Base-by-base conservation (phyloP, 768 basidiomycete species). In the Hygrocybe coccinea region DNA sequence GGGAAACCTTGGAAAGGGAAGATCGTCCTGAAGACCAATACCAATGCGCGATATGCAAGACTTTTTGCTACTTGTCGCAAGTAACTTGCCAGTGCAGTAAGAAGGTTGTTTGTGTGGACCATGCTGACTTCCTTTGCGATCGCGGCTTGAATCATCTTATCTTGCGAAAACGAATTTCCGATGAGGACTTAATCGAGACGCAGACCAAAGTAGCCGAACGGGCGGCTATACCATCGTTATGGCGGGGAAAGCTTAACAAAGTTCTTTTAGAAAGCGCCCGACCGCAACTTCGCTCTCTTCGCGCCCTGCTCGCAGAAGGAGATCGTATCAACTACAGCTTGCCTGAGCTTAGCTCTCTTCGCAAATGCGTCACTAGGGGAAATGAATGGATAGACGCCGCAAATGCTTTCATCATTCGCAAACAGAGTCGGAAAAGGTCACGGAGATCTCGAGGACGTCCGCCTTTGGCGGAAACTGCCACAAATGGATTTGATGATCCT, bases 21-120 rank as follows among this genome's bases (percentile, higher is more conserved):
- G 95, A 97, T 68, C 83, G 84, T 11, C 78, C 86, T 0, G 97
- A 97, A 67, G 95, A 97, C 52, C 92, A 97, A 67, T 95, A 95
- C 69, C 97, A 97, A 69, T 99, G 97, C 78, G 74, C 78, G 49
- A 72, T 88, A 60, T 98, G 97, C 87, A 95, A 97, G 67, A 82
- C 79, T 4, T 97, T 95, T 72, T 94, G 89, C 71, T 98, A 97
- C 69, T 83, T 99, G 39, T 94, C 97, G 1, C 95, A 97, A 65
- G 77, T 97, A 66, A 85, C 82, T 55, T 94, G 92, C 67, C 73
- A 75, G 33, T 94, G 92, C 77, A 86, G 86, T 41, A 81, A 71
- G 51, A 81, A 84, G 59, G 84, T 95, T 34, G 83, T 86, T 11
- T 99, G 97, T 68, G 81, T 89, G 48, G 89, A 95, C 55, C 95